Evolutionary conservation across 345 rosid species (phyloP).

Genomic region (Eutrema heterophyllum): DNA sequence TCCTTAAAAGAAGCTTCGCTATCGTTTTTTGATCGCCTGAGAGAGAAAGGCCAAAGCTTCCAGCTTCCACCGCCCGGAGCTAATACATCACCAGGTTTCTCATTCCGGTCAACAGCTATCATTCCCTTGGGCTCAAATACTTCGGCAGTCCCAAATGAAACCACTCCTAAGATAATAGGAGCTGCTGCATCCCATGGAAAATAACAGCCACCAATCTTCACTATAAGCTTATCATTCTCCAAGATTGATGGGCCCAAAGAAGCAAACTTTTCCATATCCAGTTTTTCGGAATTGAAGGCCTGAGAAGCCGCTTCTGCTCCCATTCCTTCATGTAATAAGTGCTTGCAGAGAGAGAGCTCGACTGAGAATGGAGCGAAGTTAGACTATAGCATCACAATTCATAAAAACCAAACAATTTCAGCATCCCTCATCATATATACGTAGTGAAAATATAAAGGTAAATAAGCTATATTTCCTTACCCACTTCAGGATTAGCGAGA

Average conservation of each 20-base stretch:
- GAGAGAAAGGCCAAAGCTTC: constrained; percentile 87
- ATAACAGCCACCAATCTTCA: constrained; percentile 44
- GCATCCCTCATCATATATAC: background rate
- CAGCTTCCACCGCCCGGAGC: constrained; percentile 57
- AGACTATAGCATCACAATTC: background rate
- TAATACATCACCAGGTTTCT: constrained; percentile 39
- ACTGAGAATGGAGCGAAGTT: constrained; percentile 34
- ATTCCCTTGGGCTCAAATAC: constrained; percentile 53
- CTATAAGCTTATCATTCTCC: constrained; percentile 54
- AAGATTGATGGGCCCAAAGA: constrained; percentile 45
- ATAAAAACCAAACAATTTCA: background rate
- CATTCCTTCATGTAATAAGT: constrained; percentile 53
- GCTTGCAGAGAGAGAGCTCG: constrained; percentile 66
- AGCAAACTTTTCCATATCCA: constrained; percentile 43
- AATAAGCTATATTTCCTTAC: constrained; percentile 41
- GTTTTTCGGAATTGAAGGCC: constrained; percentile 53
- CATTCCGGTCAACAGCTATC: constrained; percentile 47
- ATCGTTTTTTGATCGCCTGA: constrained; percentile 39
- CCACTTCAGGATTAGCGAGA: constrained; percentile 44
- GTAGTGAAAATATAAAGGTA: background rate
- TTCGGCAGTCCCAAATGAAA: constrained; percentile 43
- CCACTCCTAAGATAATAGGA: constrained; percentile 48
- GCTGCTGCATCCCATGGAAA: constrained; percentile 67
- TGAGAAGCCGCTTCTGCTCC: constrained; percentile 62
- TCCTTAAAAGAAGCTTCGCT: constrained; percentile 31